Percentiles rank a stretch among this genome's conserved stretches.
Conservation (phyloP, 1,284 basidiomycete genomes). For the Pascua guehoae region DNA sequence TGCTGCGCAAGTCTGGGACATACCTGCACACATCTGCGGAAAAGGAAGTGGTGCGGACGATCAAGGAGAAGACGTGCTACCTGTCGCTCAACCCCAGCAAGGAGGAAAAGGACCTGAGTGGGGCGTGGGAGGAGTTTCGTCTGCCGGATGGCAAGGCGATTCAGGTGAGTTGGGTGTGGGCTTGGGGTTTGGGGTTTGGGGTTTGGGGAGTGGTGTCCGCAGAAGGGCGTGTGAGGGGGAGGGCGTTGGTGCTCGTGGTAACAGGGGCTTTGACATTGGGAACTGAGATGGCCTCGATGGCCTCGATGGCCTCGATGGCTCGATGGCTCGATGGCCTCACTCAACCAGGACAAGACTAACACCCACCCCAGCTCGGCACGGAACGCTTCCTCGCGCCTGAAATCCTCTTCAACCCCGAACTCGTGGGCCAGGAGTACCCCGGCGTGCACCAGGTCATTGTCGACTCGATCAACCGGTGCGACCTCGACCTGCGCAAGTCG, state of each 20-base stretch:
- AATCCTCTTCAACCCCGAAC: slow-evolving; percentile 95
- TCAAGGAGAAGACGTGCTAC: slow-evolving; percentile 98
- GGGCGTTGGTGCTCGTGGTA: too few relatives aligned
- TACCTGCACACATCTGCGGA: slow-evolving; percentile 96
- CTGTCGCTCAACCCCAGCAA: slow-evolving; percentile 84
- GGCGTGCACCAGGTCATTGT: slow-evolving; percentile 84
- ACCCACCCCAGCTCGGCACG: slow-evolving; percentile 71
- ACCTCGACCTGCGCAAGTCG: slow-evolving; percentile 82
- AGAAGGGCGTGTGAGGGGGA: too few relatives aligned
- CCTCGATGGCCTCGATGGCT: too few relatives aligned
- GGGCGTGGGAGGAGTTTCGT: slow-evolving; percentile 81
- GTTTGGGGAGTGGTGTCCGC: too few relatives aligned
- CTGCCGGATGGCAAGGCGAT: slow-evolving; percentile 94
- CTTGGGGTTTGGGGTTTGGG: slow-evolving; percentile 20
- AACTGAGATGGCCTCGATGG: too few relatives aligned
- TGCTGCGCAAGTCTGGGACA: slow-evolving; percentile 90
- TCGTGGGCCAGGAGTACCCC: slow-evolving; percentile 92
- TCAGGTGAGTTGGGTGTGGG: slow-evolving; percentile 57
- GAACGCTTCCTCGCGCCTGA: slow-evolving; percentile 97
- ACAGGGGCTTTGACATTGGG: too few relatives aligned
- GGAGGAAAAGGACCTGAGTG: slow-evolving; percentile 83
- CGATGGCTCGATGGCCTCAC: too few relatives aligned
- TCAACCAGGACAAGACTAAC: neutral
- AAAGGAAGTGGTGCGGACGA: slow-evolving; percentile 91
- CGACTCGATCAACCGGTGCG: slow-evolving; percentile 55